Base-by-base conservation (phyloP, 169 alveolate species). In the Eimeria acervulina region DNA sequence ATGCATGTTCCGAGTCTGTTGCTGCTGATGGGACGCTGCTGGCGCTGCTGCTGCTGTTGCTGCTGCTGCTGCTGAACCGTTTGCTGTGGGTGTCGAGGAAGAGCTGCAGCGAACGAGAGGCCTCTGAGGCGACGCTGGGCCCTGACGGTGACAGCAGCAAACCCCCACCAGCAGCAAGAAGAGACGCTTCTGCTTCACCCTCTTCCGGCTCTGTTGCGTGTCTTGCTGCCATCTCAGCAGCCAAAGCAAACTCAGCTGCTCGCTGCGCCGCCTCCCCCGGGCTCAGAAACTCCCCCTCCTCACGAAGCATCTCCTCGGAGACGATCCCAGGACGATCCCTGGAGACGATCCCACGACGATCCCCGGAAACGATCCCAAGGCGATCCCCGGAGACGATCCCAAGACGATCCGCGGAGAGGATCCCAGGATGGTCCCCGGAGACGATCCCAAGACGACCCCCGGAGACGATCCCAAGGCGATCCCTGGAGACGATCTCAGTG, bases 191-290 rank as follows among this genome's bases (percentile, higher is more conserved):
- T 13, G 66, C 72, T 44, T 81, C 72, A 7, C 90, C 90, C 5
- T 81, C 90, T 28, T 81, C 90, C 21, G 47, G 70, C 23, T 81
- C 72, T 28, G 90, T 44, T 51, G 90, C 90, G n/a, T 36, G 70
- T 8, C n/a, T 13, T 19, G 90, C 90, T 47, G 90, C 90, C 90
- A 81, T 44, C 23, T 51, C 72, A 23, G 90, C 90, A 47, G 44
- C 72, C 66, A 81, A 81, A 28, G 90, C 90, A 23, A 81, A 81
- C 12, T 44, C 40, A n/a, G 90, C 70, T 10, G 90, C 90, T 23
- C 90, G 66, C 70, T 81, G 72, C n/a, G 90, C 90, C 10, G 90
- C 90, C 42, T 81, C 47, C 44, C n/a, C 55, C 5, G 90, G 90
- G n/a, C 44, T 81, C n/a, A 51, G 70, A 6, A 81, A 44, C 51